Conservation (phyloP, 306 rosid genomes). For the Carpinus viminea region DNA sequence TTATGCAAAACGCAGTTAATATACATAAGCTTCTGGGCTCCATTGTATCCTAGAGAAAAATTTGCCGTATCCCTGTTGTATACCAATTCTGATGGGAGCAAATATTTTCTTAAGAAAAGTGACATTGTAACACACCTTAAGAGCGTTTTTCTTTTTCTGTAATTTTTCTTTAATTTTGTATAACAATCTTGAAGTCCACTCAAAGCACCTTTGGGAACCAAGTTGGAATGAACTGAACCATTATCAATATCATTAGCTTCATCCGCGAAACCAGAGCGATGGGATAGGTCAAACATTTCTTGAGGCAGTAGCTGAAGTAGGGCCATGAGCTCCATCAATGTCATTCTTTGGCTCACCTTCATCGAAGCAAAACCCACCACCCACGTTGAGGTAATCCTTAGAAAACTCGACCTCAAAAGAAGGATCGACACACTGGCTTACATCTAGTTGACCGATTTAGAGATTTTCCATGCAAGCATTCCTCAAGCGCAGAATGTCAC, state of each 20-base stretch:
- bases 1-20: no score
- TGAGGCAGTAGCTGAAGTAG: conserved; percentile 13
- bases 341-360: conserved; percentile 37
- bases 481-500: no score
- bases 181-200: conserved; percentile 19
- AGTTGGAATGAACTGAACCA: conserved; percentile 27
- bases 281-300: conserved; percentile 26
- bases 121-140: no score
- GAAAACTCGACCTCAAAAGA: conserved; percentile 26
- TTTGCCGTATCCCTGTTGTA: no score
- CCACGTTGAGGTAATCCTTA: conserved; percentile 45
- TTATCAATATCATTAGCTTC: conserved; percentile 19
- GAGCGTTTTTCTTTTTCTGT: no score
- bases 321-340: conserved; percentile 29
- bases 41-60: no score
- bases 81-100: no score
- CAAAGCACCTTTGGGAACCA: conserved; percentile 24
- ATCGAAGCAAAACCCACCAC: conserved; percentile 67
- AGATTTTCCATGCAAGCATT: no score
- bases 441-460: conserved; percentile 30
- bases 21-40: no score
- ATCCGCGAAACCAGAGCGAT: conserved; percentile 26
- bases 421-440: conserved; percentile 21
- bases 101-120: no score
- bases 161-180: no score